phyloP scores from a whole-genome alignment of 192 early-diverging fungal species.

The Rhizophagus clarus region DNA sequence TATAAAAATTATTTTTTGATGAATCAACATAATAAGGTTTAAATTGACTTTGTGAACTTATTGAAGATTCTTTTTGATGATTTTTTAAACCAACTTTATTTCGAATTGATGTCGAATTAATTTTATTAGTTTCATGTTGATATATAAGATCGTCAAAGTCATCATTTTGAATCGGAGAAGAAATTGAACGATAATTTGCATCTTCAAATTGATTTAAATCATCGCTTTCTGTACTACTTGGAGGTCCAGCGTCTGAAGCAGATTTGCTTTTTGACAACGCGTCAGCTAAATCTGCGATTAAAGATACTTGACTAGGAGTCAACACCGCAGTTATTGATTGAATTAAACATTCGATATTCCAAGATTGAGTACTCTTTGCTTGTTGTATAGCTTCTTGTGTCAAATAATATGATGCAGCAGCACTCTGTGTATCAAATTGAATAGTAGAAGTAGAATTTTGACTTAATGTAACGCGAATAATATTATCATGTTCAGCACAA shows the following conservation, averaged over 20 bases:
- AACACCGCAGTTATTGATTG: conserved; percentile 6
- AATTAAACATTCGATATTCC: conserved; percentile 17
- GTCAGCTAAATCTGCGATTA: conserved; percentile 43
- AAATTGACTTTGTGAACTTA: background rate
- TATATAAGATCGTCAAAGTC: conserved; percentile 16
- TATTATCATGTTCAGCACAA: conserved; percentile 49
- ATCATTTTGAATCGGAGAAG: background rate
- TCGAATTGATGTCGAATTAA: background rate
- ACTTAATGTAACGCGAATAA: conserved; percentile 47
- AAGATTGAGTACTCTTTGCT: conserved; percentile 28
- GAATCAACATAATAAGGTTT: background rate
- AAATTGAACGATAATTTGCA: background rate
- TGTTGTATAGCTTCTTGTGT: conserved; percentile 33
- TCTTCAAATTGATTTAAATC: conserved; percentile 1
- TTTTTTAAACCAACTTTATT: background rate
- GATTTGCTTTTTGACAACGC: conserved; percentile 5
- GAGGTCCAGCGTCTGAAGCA: background rate
- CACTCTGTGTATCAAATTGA: conserved; percentile 24
- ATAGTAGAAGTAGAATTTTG: conserved; percentile 33
- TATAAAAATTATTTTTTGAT: background rate
- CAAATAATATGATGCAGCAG: conserved; percentile 13
- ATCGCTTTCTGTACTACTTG: conserved; percentile 21
- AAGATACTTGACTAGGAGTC: conserved; percentile 49
- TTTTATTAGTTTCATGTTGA: background rate
- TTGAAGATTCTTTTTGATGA: background rate